Conservation (phyloP, 345 rosid species). For the Euclidium syriacum region DNA sequence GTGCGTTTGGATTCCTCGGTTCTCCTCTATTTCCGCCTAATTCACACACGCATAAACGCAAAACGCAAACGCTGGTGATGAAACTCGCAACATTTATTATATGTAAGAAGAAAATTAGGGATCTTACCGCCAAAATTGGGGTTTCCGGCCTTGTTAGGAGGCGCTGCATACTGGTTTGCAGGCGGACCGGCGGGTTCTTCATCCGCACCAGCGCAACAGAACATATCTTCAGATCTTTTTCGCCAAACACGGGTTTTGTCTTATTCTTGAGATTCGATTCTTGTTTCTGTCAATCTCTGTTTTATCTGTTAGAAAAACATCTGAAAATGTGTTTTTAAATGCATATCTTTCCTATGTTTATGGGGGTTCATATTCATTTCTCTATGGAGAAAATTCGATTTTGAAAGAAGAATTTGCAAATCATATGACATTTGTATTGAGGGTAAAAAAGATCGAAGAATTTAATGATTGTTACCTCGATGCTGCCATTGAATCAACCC, state of each 20-base stretch:
- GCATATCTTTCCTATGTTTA: not conserved
- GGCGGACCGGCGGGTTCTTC: conserved; percentile 74
- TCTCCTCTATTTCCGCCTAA: conserved; percentile 70
- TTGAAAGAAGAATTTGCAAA: not conserved
- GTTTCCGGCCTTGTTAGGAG: conserved; percentile 63
- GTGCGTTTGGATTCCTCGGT: conserved; percentile 45
- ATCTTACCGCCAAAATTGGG: conserved; percentile 38
- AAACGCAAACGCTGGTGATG: not conserved
- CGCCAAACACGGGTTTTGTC: conserved; percentile 11
- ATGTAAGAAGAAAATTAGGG: not conserved
- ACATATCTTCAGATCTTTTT: conserved; percentile 43
- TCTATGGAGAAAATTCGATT: not conserved
- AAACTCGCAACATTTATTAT: not conserved
- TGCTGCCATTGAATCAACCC: conserved; percentile 12
- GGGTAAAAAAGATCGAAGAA: not conserved
- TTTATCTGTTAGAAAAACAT: conserved; percentile 21
- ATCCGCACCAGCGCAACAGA: conserved; percentile 87
- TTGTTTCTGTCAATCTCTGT: conserved; percentile 4
- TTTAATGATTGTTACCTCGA: conserved; percentile 19
- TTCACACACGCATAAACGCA: not conserved
- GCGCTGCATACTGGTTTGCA: conserved; percentile 61
- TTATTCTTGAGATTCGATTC: conserved; percentile 11
- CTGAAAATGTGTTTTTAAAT: not conserved
- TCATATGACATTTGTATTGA: not conserved
- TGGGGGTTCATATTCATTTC: not conserved